These are phyloP conservation scores for Bacidia gigantensis DNA, from an alignment of 495 filamentous ascomycete genomes.

Conservation along the genomic window DNA sequence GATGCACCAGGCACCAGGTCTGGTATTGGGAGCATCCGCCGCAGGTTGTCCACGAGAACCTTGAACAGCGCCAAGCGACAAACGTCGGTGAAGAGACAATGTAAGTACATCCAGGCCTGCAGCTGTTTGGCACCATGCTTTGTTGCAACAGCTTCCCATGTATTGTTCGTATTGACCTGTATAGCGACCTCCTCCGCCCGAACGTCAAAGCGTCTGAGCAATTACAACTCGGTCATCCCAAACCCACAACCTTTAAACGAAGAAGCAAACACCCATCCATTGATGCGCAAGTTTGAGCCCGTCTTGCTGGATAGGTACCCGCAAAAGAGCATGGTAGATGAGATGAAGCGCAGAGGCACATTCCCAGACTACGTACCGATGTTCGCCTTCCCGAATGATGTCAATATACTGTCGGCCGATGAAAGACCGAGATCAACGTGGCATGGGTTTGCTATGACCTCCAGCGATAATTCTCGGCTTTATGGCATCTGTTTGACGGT, in stretches of 20 bases:
- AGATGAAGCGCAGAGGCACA: conserved; percentile 62
- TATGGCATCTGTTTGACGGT: conserved; percentile 86
- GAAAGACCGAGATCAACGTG: conserved; percentile 86
- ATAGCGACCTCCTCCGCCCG: conserved; percentile 61
- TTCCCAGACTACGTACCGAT: conserved; percentile 98
- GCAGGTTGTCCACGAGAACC: conserved; percentile 78
- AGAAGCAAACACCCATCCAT: conserved; percentile 86
- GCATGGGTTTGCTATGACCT: conserved; percentile 98
- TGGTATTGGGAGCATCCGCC: conserved; percentile 61
- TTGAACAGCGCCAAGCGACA: conserved; percentile 93
- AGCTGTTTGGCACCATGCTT: background rate
- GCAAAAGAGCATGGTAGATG: conserved; percentile 66
- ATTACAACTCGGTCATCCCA: conserved; percentile 97
- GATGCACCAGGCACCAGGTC: conserved; percentile 43
- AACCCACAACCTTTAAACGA: conserved; percentile 78
- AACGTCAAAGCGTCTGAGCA: conserved; percentile 79
- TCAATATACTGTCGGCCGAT: conserved; percentile 89
- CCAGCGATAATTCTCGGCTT: conserved; percentile 75
- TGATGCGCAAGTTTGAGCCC: conserved; percentile 87
- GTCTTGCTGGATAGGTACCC: conserved; percentile 90
- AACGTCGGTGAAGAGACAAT: conserved; percentile 60
- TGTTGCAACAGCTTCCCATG: conserved; percentile 3
- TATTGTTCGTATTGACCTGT: conserved; percentile 3
- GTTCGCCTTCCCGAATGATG: conserved; percentile 98
- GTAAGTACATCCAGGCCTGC: too few species aligned